These are phyloP conservation scores for Herpetomonas samuelpessoai DNA, from an alignment of 208 protist genomes.

Conservation along the genomic window DNA sequence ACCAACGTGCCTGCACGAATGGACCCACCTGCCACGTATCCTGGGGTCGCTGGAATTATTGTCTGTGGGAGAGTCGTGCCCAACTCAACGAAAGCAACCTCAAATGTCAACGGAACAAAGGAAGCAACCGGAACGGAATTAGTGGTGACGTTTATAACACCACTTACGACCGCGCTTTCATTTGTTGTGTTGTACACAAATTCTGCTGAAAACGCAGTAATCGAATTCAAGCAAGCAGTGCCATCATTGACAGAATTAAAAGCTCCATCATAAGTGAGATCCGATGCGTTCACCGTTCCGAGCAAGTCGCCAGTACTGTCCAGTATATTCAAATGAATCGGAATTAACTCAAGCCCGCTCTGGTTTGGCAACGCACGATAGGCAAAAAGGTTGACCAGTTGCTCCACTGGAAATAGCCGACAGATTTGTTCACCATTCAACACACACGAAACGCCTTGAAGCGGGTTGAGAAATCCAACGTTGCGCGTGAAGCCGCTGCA, in stretches of 20 bases:
- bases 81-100: constrained; percentile 29
- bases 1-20: constrained; percentile 51
- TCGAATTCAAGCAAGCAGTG: constrained; percentile 46
- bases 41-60: constrained; percentile 54
- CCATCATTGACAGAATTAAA: constrained; percentile 31
- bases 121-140: constrained; percentile 13
- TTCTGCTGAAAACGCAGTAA: constrained; percentile 22
- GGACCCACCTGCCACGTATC: constrained; percentile 42
- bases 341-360: constrained; percentile 13
- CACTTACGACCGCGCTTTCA: constrained; percentile 20
- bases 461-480: constrained; percentile 51
- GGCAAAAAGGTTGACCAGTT: constrained; percentile 56
- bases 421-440: constrained; percentile 48
- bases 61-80: constrained; percentile 25
- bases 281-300: constrained; percentile 23
- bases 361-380: constrained; percentile 12
- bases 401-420: constrained; percentile 24
- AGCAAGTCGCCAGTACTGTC: constrained; percentile 24
- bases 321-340: constrained; percentile 34
- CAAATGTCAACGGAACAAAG: constrained; percentile 42
- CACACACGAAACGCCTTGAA: constrained; percentile 44
- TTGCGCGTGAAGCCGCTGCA: constrained; percentile 27
- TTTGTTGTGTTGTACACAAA: constrained; percentile 37
- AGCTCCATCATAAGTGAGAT: constrained; percentile 2
- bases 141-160: constrained; percentile 22